A percentile compares a stretch with the other conserved stretches of the same genome.
These are phyloP conservation scores for Septoria linicola DNA, from an alignment of 2,329 filamentous ascomycete genomes.

Conservation along the genomic window DNA sequence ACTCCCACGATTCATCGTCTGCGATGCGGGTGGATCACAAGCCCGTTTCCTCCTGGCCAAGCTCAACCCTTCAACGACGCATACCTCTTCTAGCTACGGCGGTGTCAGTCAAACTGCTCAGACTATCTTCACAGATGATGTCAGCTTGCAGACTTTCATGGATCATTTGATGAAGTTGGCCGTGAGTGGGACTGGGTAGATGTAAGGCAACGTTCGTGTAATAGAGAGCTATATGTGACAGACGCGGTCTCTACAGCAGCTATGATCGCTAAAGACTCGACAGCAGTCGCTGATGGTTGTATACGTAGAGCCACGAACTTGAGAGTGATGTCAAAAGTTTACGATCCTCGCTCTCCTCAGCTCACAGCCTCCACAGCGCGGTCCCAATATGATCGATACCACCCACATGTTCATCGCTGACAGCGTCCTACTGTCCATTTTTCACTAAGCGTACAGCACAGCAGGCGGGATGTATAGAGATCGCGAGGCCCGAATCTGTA, in stretches of 20 bases:
- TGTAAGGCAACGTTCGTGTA: neutral
- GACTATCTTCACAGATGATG: slow-evolving; percentile 98
- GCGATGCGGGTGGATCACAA: slow-evolving; percentile 96
- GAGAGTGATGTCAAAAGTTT: no score
- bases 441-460: no score
- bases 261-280: no score
- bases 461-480: no score
- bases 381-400: no score
- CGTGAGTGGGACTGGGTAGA: slow-evolving; percentile 41
- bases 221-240: neutral
- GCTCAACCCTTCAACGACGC: slow-evolving; percentile 94
- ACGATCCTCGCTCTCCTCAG: no score
- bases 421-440: no score
- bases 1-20: slow-evolving; percentile 97
- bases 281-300: no score
- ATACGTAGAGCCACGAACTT: no score
- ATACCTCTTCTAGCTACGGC: slow-evolving; percentile 89
- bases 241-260: neutral
- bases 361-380: no score
- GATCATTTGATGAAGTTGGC: slow-evolving; percentile 93
- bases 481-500: no score
- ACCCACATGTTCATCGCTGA: no score
- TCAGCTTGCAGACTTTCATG: slow-evolving; percentile 98
- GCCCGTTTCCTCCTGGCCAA: slow-evolving; percentile 96
- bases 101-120: slow-evolving; percentile 87